Evolutionary conservation across 352 stramenopile species (phyloP).

Genomic region (Phytophthora vignae): DNA sequence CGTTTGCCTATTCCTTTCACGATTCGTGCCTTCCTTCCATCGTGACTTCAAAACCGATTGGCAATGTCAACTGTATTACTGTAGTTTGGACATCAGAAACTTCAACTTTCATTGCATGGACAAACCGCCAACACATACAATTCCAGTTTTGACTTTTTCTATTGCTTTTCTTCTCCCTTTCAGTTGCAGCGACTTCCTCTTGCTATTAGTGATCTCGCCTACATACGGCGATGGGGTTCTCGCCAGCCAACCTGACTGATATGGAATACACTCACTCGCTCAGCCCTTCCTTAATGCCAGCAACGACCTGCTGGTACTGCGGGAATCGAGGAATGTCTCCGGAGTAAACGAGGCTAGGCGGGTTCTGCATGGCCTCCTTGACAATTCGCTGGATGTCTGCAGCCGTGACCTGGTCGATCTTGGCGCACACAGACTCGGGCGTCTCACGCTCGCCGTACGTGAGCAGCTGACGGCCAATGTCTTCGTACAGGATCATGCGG

Average conservation of each 20-base stretch:
- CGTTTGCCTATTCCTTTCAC: not conserved
- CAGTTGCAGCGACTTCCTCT: not conserved
- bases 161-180: constrained; percentile 32
- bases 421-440: constrained; percentile 84
- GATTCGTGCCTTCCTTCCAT: no score
- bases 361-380: constrained; percentile 74
- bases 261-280: constrained; percentile 33
- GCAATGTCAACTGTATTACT: no score
- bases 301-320: constrained; percentile 84
- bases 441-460: constrained; percentile 96
- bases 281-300: constrained; percentile 77
- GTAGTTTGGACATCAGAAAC: not conserved
- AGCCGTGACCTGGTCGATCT: constrained; percentile 91
- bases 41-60: no score
- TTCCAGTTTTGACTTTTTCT: constrained; percentile 8
- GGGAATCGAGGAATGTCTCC: constrained; percentile 83
- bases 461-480: constrained; percentile 98
- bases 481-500: constrained; percentile 98
- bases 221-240: not conserved
- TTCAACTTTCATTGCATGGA: not conserved
- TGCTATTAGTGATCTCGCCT: constrained; percentile 12
- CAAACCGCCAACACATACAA: not conserved
- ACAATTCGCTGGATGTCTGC: constrained; percentile 87
- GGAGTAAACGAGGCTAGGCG: constrained; percentile 87
- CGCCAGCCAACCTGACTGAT: constrained; percentile 11